phyloP scores from a whole-genome alignment of 2,329 filamentous ascomycete species.

The Fusarium redolens region DNA sequence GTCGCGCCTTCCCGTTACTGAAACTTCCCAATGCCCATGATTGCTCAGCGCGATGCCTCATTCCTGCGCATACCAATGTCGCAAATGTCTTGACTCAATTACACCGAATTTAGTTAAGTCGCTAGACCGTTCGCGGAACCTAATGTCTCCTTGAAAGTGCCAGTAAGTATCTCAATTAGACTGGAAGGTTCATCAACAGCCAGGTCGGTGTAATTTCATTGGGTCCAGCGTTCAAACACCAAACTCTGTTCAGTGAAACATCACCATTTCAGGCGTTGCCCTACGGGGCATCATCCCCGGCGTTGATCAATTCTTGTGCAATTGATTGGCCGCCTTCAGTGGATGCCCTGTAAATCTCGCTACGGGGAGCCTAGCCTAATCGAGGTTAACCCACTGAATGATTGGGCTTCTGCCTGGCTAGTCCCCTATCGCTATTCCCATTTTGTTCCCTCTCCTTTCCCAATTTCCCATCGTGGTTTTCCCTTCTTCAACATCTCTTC shows the following conservation, averaged over 20 bases:
- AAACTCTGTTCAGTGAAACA: background rate
- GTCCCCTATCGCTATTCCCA: background rate
- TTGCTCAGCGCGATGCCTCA: fast-evolving
- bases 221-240: background rate
- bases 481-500: background rate
- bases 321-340: fast-evolving
- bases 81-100: fast-evolving
- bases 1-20: fast-evolving
- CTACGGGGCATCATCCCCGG: background rate
- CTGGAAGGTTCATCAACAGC: background rate
- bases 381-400: background rate
- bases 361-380: background rate
- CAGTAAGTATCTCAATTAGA: too few relatives aligned
- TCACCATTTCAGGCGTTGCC: background rate
- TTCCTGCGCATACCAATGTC: fast-evolving
- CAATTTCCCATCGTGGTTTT: background rate
- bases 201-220: background rate
- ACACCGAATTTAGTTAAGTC: background rate
- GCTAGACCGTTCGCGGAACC: fast-evolving
- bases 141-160: fast-evolving
- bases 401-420: background rate
- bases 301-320: background rate
- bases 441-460: conserved; percentile 9
- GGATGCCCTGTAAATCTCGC: background rate
- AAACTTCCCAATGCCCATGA: background rate